Percentiles rank a stretch among this genome's conserved stretches.
These are phyloP conservation scores for Pythium insidiosum DNA, from an alignment of 352 stramenopile genomes.

Conservation along the genomic window DNA sequence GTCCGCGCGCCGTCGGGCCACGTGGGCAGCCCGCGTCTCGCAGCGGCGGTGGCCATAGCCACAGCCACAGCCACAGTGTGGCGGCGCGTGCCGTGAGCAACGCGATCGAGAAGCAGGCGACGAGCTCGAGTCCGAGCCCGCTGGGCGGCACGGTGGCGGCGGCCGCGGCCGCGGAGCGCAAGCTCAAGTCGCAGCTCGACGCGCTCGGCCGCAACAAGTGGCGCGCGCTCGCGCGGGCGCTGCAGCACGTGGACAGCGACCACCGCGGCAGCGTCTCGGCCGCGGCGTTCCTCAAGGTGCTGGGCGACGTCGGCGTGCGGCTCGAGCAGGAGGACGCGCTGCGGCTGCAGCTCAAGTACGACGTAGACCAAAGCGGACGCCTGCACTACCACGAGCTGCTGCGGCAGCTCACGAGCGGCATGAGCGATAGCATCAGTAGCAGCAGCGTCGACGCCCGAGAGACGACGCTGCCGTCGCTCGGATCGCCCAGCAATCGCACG, in stretches of 20 bases:
- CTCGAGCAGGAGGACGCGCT: conserved; percentile 54
- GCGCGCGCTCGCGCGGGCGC: conserved; percentile 42
- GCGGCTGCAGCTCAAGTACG: conserved; percentile 70
- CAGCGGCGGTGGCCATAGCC: neutral
- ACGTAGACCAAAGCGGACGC: conserved; percentile 60
- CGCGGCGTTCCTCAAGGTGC: conserved; percentile 51
- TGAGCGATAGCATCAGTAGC: conserved; percentile 23
- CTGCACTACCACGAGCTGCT: conserved; percentile 60
- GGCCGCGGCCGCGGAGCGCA: conserved; percentile 35
- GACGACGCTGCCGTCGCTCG: conserved; percentile 4
- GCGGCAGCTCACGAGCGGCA: conserved; percentile 44
- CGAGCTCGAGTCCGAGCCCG: neutral
- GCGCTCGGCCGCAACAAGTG: conserved; percentile 40
- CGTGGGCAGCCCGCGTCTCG: neutral
- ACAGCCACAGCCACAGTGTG: conserved; percentile 25
- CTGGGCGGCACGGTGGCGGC: conserved; percentile 24
- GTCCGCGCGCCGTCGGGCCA: conserved; percentile 29
- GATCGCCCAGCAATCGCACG: neutral
- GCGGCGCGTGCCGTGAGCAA: conserved; percentile 40
- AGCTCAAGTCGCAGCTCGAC: conserved; percentile 51
- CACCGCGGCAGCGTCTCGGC: conserved; percentile 32
- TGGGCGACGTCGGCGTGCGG: conserved; percentile 39
- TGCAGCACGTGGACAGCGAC: conserved; percentile 59
- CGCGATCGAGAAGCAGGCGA: conserved; percentile 21
- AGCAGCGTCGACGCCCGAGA: neutral